Conservation (phyloP, 441 rosid species). For the Erodium texanum region DNA sequence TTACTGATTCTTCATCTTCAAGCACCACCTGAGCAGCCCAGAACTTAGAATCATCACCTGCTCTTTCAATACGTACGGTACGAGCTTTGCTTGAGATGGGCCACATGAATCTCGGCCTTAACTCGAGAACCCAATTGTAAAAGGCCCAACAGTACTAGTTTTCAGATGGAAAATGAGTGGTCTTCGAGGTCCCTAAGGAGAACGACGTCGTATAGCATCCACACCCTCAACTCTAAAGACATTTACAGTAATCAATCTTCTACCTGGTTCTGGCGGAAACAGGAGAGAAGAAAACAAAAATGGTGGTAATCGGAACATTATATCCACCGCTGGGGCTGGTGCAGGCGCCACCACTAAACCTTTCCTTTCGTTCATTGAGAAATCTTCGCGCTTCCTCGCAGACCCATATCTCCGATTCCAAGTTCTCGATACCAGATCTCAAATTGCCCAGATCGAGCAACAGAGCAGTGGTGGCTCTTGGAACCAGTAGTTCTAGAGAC, state of each 20-base stretch:
- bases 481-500: no score
- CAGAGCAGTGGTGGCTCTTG: conserved; percentile 16
- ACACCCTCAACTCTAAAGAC: no score
- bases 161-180: not conserved
- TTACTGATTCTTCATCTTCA: no score
- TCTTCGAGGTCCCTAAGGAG: not conserved
- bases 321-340: not conserved
- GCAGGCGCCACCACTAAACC: not conserved
- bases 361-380: not conserved
- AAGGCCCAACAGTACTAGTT: not conserved
- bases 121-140: not conserved
- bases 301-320: not conserved
- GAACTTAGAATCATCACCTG: no score
- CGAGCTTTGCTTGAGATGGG: not conserved
- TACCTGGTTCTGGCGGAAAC: not conserved
- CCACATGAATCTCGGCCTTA: not conserved
- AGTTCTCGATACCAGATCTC: not conserved
- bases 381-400: not conserved
- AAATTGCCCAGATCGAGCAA: not conserved
- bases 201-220: not conserved
- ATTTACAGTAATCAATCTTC: no score
- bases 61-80: no score
- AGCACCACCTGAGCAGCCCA: no score
- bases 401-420: not conserved
- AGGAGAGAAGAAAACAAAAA: not conserved